Conservation (phyloP, 108 stramenopile genomes). For the Cyclotella kingstonii region DNA sequence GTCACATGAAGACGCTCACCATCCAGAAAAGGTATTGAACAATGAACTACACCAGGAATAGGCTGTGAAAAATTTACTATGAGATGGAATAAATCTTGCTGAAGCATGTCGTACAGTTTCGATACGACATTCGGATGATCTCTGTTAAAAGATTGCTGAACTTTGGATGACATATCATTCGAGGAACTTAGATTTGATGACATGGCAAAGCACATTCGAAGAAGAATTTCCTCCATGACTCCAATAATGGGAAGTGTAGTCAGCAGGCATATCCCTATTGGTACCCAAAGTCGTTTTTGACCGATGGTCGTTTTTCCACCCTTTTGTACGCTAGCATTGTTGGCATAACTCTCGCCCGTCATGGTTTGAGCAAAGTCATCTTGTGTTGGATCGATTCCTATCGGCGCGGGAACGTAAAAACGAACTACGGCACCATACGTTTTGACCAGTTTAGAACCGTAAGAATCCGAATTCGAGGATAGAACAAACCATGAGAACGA, state of each 20-base stretch:
- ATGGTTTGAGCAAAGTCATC: constrained; percentile 74
- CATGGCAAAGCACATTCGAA: constrained; percentile 75
- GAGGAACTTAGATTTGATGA: constrained; percentile 34
- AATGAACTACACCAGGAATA: constrained; percentile 80
- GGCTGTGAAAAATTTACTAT: constrained; percentile 74
- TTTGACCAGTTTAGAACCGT: constrained; percentile 72
- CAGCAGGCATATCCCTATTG: constrained; percentile 76
- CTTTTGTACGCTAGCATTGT: neutral
- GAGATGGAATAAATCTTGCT: constrained; percentile 61
- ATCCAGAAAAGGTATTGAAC: constrained; percentile 78
- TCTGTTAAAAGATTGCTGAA: neutral
- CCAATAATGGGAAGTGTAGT: constrained; percentile 79
- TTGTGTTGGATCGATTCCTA: constrained; percentile 74
- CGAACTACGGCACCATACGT: constrained; percentile 82
- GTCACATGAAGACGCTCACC: constrained; percentile 77
- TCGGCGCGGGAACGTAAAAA: constrained; percentile 81
- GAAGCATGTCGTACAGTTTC: constrained; percentile 42
- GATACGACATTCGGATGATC: constrained; percentile 19
- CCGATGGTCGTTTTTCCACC: constrained; percentile 4
- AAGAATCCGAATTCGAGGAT: constrained; percentile 77
- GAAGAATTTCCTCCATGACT: constrained; percentile 72
- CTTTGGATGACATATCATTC: constrained; percentile 12
- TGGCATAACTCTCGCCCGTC: constrained; percentile 17
- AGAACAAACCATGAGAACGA: constrained; percentile 88
- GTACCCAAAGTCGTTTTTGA: constrained; percentile 70